Conservation (phyloP, 805 yeast genomes). For the Candida hispaniensis region DNA sequence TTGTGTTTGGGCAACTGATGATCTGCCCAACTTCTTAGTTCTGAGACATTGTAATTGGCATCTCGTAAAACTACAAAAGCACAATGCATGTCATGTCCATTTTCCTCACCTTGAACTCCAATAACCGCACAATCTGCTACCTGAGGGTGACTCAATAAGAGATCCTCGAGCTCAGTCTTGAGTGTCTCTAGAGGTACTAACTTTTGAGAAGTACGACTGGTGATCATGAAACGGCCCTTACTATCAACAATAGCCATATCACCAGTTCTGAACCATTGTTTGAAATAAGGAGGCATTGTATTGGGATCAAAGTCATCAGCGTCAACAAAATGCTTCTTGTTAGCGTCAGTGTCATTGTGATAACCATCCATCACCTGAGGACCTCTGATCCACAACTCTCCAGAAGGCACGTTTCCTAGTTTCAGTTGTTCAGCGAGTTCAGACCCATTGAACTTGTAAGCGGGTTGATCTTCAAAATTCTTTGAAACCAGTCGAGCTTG, state of each 20-base stretch:
- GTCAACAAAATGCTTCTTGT: too few relatives aligned
- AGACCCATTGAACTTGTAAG: conserved; percentile 29
- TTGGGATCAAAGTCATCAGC: conserved; percentile 30
- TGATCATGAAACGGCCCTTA: conserved; percentile 35
- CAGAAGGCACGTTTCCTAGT: conserved; percentile 23
- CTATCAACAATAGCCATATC: conserved; percentile 38
- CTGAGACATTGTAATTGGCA: conserved; percentile 8
- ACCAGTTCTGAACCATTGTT: conserved; percentile 38
- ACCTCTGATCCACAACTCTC: conserved; percentile 46
- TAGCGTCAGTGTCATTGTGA: conserved; percentile 40
- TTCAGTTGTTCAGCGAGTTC: conserved; percentile 9
- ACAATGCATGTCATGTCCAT: conserved; percentile 23
- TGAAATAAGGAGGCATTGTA: conserved; percentile 21
- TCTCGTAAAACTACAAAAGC: conserved; percentile 21
- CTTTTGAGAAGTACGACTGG: conserved; percentile 56
- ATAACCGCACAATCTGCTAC: conserved; percentile 23
- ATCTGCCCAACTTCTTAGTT: conserved; percentile 22
- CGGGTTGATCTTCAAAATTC: conserved; percentile 39
- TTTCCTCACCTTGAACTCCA: conserved; percentile 28
- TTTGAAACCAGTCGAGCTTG: conserved; percentile 40
- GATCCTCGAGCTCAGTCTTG: conserved; percentile 33
- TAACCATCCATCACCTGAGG: conserved; percentile 44
- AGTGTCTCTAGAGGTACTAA: too few relatives aligned
- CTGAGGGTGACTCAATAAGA: conserved; percentile 20
- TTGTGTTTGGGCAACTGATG: conserved; percentile 25